Conservation (phyloP, 441 rosid species). For the Flueggea neowawraea region DNA sequence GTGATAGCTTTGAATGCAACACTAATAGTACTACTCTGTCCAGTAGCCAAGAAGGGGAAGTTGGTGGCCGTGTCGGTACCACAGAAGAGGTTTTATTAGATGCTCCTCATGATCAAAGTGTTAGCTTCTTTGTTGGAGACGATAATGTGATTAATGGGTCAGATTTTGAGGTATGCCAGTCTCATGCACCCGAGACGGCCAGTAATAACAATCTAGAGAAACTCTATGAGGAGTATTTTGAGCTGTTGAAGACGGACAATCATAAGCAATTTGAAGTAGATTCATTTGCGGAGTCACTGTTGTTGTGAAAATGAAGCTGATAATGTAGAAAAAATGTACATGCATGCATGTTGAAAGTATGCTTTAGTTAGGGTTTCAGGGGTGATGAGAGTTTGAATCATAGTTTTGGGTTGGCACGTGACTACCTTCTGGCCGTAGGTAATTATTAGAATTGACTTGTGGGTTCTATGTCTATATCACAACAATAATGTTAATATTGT, state of each 20-base stretch:
- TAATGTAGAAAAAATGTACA: no score
- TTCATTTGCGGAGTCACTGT: constrained; percentile 34
- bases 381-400: not conserved
- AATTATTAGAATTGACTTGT: no score
- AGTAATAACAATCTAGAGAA: constrained; percentile 23
- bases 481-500: no score
- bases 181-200: constrained; percentile 9
- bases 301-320: not conserved
- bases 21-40: constrained; percentile 2
- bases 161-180: constrained; percentile 23
- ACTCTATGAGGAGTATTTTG: constrained; percentile 46
- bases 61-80: not conserved
- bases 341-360: no score
- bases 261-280: constrained; percentile 23
- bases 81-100: not conserved
- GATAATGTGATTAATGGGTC: constrained; percentile 16
- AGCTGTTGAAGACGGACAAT: constrained; percentile 30
- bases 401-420: constrained; percentile 9
- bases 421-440: constrained; percentile 1
- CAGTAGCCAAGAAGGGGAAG: constrained; percentile 21
- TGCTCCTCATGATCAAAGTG: constrained; percentile 3
- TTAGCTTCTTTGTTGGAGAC: constrained; percentile 20
- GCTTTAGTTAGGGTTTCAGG: no score
- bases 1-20: constrained; percentile 29
- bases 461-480: no score